A percentile compares a stretch with the other conserved stretches of the same genome.
phyloP scores from a whole-genome alignment of 2,329 filamentous ascomycete genomes.

The Colletotrichum destructivum region DNA sequence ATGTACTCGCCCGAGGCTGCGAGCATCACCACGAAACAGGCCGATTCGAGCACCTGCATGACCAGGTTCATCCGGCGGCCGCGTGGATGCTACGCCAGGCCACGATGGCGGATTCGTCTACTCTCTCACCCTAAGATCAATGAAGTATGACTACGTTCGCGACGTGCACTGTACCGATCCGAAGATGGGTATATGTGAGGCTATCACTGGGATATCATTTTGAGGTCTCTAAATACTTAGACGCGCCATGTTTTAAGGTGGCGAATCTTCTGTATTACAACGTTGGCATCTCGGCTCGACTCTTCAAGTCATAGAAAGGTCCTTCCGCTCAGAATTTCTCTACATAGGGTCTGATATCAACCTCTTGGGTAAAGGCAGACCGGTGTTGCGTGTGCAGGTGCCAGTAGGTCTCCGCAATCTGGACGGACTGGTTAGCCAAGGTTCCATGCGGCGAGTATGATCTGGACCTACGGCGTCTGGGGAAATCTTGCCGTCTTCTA shows the following conservation, averaged over 20 bases:
- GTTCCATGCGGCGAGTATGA: conserved; percentile 19
- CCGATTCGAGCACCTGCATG: conserved; percentile 44
- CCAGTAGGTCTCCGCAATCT: conserved; percentile 94
- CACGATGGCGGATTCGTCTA: conserved; percentile 41
- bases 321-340: conserved; percentile 75
- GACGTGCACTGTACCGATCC: conserved; percentile 30
- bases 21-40: conserved; percentile 40
- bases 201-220: conserved; percentile 20
- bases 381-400: conserved; percentile 84
- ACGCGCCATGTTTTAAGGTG: conserved; percentile 1
- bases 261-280: conserved; percentile 14
- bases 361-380: conserved; percentile 85
- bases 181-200: conserved; percentile 29
- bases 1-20: conserved; percentile 38
- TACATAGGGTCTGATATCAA: conserved; percentile 84
- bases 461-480: conserved; percentile 78
- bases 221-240: conserved; percentile 23
- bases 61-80: conserved; percentile 39
- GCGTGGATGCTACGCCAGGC: conserved; percentile 37
- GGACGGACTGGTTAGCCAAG: conserved; percentile 31
- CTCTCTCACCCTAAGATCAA: conserved; percentile 40
- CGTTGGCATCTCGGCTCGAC: neutral
- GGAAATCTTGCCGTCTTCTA: conserved; percentile 75
- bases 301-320: neutral
- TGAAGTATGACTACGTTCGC: conserved; percentile 45